Evolutionary conservation across 1,284 basidiomycete genomes (phyloP), one percentile per base, ranked within the genome.

Genomic region (Gomphus bonarii): DNA sequence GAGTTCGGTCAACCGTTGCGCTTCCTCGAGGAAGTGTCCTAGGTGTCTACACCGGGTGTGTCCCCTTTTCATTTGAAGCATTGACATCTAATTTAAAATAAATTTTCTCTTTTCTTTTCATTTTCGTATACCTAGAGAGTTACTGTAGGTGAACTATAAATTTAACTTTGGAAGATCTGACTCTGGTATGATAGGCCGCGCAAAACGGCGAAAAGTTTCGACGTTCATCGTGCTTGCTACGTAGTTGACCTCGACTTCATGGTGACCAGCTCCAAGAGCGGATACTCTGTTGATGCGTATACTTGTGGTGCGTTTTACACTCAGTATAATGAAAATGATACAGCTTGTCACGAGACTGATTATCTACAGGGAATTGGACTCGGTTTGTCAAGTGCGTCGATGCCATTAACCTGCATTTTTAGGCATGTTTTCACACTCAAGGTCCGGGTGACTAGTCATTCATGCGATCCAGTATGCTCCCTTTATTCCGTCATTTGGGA

Each of bases 31-130:
- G 83, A 14, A 81, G 78, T 59, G 77, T 85, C 3, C 59, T 85
- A 25, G 84, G 84, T 1, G 70, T 80, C 14, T 85, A 81, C 63
- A 76, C 82, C 50, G 83, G 83, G 84, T 84, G 63, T 49, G 70
- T 64, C 14, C n/a, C 25, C 36, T 58, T 49, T 52, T 20, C 3
- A 28, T 33, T 14, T 46, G 38, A n/a, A n/a, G n/a, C n/a, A n/a
- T 40, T 40, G 38, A 40, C 18, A n/a, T n/a, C 48, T 48, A 38
- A 28, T 14, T 12, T 31, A 20, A 20, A 36, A 14, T 10, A 9
- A 11, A 9, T 40, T 40, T 40, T 40, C 6, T 40, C 2, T 40
- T 16, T 22, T 58, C 30, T 33, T 36, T 10, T 12, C 20, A n/a
- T 18, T 11, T 7, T 42, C 7, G 28, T 3, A 30, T 48, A 10